phyloP scores from a whole-genome alignment of 257 asterid genomes.

The Nicotiana tabacum region DNA sequence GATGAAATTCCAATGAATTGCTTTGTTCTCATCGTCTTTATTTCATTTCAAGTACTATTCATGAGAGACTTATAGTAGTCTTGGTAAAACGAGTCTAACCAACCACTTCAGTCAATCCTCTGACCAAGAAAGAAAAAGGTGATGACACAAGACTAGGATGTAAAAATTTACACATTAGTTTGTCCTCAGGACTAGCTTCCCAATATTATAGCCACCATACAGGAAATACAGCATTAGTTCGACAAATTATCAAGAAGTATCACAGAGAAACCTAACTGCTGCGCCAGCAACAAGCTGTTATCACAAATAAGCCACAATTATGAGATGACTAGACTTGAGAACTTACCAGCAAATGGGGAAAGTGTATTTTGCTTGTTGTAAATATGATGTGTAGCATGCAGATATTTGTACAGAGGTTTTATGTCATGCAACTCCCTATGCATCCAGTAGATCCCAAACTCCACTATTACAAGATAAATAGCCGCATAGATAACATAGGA shows the following conservation, averaged over 20 bases:
- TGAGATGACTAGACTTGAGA: conserved; percentile 14
- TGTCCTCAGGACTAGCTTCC: neutral
- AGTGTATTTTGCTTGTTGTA: conserved; percentile 98
- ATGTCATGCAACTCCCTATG: conserved; percentile 93
- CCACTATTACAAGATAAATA: conserved; percentile 70
- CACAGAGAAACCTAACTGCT: neutral
- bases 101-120: neutral
- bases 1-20: neutral
- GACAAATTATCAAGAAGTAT: neutral
- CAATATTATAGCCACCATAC: neutral
- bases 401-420: conserved; percentile 91
- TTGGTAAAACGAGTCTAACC: neutral
- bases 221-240: neutral
- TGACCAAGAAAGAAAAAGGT: neutral
- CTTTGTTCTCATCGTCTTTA: neutral
- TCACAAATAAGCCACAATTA: neutral
- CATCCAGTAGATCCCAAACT: conserved; percentile 98
- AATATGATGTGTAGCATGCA: conserved; percentile 92
- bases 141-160: neutral
- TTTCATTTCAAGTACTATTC: neutral
- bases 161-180: neutral
- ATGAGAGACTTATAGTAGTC: neutral
- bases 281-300: neutral
- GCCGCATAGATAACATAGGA: conserved; percentile 40
- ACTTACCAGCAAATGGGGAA: conserved; percentile 93